Evolutionary conservation across 164 flowering plant genomes (phyloP).

Genomic region (Warburgia ugandensis): DNA sequence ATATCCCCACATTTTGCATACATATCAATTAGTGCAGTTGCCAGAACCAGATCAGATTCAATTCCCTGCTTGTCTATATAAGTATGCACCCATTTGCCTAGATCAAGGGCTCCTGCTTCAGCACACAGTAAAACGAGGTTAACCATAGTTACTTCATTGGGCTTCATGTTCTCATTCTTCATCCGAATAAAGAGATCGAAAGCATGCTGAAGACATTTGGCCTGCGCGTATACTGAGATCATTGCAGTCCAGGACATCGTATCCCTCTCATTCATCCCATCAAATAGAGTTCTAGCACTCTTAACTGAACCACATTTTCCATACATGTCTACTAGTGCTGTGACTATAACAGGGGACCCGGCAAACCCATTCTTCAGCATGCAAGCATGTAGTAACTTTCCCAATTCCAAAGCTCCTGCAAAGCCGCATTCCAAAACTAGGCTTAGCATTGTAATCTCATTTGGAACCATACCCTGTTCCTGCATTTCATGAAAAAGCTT

Average conservation of each 20-base stretch:
- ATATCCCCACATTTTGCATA: conserved; percentile 49
- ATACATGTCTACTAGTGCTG: conserved; percentile 55
- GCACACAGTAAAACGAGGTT: conserved; percentile 38
- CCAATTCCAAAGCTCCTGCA: conserved; percentile 29
- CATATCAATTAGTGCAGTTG: conserved; percentile 43
- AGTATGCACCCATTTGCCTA: conserved; percentile 47
- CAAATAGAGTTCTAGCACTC: conserved; percentile 38
- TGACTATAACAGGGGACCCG: conserved; percentile 28
- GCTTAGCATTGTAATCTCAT: conserved; percentile 52
- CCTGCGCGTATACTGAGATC: conserved; percentile 41
- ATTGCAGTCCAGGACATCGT: conserved; percentile 32
- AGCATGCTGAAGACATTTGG: conserved; percentile 24
- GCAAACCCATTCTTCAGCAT: conserved; percentile 36
- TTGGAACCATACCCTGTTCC: conserved; percentile 29
- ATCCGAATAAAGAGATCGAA: conserved; percentile 32
- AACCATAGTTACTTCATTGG: conserved; percentile 34
- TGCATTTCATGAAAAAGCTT: conserved; percentile 35
- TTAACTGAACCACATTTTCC: conserved; percentile 39
- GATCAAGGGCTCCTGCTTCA: conserved; percentile 41
- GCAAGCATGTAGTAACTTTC: conserved; percentile 46
- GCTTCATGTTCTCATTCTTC: conserved; percentile 21
- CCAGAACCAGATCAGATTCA: conserved; percentile 27
- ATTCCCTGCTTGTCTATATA: conserved; percentile 33
- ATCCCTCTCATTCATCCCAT: conserved; percentile 30
- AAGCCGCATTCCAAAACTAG: conserved; percentile 42